These are phyloP conservation scores for Circinella umbellata DNA, from an alignment of 371 early-diverging fungal species.

Conservation along the genomic window DNA sequence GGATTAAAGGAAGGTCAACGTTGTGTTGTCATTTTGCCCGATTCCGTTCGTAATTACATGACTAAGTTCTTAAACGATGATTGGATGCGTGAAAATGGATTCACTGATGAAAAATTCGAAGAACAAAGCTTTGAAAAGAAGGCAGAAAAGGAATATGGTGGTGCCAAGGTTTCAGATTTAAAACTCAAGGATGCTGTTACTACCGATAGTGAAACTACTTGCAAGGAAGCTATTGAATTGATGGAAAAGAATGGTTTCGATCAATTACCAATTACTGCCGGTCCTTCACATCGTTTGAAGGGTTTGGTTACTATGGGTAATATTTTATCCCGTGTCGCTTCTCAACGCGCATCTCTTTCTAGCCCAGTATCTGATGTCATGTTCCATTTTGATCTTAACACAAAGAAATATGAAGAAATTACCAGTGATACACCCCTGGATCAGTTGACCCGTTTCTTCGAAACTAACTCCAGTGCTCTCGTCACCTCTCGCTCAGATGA, in stretches of 20 bases:
- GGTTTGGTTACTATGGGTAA: constrained; percentile 91
- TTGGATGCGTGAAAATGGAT: constrained; percentile 89
- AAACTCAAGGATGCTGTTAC: constrained; percentile 84
- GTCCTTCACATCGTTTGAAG: constrained; percentile 62
- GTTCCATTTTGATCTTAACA: constrained; percentile 73
- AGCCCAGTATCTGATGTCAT: constrained; percentile 81
- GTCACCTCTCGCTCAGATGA: constrained; percentile 72
- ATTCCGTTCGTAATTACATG: constrained; percentile 98
- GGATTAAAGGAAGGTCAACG: constrained; percentile 84
- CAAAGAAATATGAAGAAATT: constrained; percentile 83
- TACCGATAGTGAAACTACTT: constrained; percentile 67
- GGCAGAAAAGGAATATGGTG: constrained; percentile 77
- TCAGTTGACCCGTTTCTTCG: constrained; percentile 87
- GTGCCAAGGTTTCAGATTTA: constrained; percentile 84
- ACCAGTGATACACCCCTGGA: constrained; percentile 83
- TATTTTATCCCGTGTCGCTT: constrained; percentile 81
- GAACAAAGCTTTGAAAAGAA: constrained; percentile 60
- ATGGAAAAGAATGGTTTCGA: constrained; percentile 92
- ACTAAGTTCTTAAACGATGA: constrained; percentile 94
- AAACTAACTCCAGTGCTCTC: constrained; percentile 85
- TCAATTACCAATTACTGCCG: constrained; percentile 90
- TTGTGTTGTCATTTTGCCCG: constrained; percentile 93
- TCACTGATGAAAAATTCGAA: constrained; percentile 64
- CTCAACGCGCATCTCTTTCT: constrained; percentile 67
- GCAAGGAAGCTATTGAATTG: constrained; percentile 81